These are phyloP conservation scores for Neoboletus magnificus DNA, from an alignment of 768 basidiomycete genomes.

Conservation along the genomic window DNA sequence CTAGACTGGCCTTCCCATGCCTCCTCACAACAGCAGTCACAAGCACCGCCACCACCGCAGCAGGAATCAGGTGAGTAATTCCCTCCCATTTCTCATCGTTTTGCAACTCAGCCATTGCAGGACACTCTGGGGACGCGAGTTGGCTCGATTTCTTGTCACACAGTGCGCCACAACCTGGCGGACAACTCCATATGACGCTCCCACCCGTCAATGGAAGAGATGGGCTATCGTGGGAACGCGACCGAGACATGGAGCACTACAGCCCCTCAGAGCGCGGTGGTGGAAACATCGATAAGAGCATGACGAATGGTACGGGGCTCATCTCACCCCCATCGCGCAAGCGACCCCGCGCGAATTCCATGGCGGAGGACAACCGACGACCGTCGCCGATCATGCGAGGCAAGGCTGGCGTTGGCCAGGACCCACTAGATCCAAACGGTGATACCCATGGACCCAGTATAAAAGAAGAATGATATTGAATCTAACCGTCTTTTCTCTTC, in stretches of 20 bases:
- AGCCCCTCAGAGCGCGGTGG: slow-evolving; percentile 27
- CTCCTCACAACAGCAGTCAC: slow-evolving; percentile 22
- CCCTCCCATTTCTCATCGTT: background rate
- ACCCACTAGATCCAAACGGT: slow-evolving; percentile 14
- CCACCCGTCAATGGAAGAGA: slow-evolving; percentile 25
- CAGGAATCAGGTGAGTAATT: slow-evolving; percentile 25
- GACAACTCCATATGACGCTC: slow-evolving; percentile 30
- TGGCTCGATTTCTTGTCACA: slow-evolving; percentile 36
- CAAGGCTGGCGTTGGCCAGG: slow-evolving; percentile 16
- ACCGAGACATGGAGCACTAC: slow-evolving; percentile 30
- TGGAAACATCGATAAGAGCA: slow-evolving; percentile 18
- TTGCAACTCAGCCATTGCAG: slow-evolving; percentile 10
- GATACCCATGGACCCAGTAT: slow-evolving; percentile 17
- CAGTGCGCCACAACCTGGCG: slow-evolving; percentile 21
- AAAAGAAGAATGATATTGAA: slow-evolving; percentile 27
- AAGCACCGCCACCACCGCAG: slow-evolving; percentile 14
- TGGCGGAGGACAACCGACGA: slow-evolving; percentile 16
- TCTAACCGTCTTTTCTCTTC: background rate
- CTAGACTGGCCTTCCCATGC: slow-evolving; percentile 36
- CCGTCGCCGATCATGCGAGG: slow-evolving; percentile 18
- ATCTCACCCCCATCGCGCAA: slow-evolving; percentile 28
- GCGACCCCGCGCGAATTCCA: slow-evolving; percentile 26
- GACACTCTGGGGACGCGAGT: slow-evolving; percentile 28
- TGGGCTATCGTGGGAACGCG: slow-evolving; percentile 31
- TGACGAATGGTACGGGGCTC: slow-evolving; percentile 16